Evolutionary conservation across 2,329 filamentous ascomycete species (phyloP), one percentile per base, ranked within the genome.

Genomic region (Fusarium haematococcum): DNA sequence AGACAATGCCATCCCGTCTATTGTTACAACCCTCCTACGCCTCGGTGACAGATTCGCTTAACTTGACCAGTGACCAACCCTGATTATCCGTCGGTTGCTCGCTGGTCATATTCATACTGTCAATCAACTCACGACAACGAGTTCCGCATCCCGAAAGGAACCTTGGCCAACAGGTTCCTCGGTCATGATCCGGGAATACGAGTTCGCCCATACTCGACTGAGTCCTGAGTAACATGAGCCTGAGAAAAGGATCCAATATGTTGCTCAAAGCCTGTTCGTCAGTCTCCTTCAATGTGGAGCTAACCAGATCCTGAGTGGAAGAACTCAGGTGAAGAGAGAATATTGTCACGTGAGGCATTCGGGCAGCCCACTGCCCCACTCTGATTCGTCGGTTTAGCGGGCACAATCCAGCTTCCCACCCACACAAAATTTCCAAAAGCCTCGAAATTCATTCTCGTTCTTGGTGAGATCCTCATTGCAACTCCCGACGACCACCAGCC

Each of bases 361-460:
- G 13, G 35, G 20, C 39, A 62, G 39, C 16, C 63, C 68, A 50
- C 57, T 33, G 6, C 66, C 65, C 63, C 66, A 23, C 70, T 77
- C 74, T 83, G 80, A 84, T 85, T 85, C 79, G 83, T 65, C 75
- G 68, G 74, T 23, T 78, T 80, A 82, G 81, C 82, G 81, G 83
- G 81, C 81, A 82, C 80, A 80, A 80, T 80, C 75, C 60, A 69
- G 66, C 70, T 77, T 79, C 77, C 77, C 79, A 76, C 82, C 83
- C 83, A 84, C 83, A 84, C 83, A 84, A 83, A 84, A 82, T 83
- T 83, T 82, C 73, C 79, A 79, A 83, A 84, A 83, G 48, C 83
- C 80, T 82, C 78, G 81, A 84, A 85, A 84, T 81, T 83, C 81
- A 54, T 54, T 54, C 72, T 83, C 78, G 74, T 77, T 77, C 70